Percentiles rank a stretch among this genome's conserved stretches.
phyloP scores from a whole-genome alignment of 352 stramenopile species.

The Elongisporangium anandrum region DNA sequence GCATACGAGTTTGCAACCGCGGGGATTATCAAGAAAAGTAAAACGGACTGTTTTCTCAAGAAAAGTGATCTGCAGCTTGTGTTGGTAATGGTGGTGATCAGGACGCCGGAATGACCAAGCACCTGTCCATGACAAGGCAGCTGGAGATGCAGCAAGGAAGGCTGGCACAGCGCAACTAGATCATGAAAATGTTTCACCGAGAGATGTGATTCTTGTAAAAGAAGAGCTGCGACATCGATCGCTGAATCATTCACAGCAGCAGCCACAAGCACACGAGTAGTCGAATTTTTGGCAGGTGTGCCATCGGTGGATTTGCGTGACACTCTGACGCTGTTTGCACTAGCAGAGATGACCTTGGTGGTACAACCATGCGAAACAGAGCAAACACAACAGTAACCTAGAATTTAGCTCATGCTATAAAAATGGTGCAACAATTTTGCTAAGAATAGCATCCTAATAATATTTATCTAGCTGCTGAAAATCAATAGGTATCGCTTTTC shows the following conservation, averaged over 20 bases:
- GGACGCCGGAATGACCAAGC: slow-evolving; percentile 30
- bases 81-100: no score
- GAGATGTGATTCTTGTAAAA: slow-evolving; percentile 80
- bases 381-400: no score
- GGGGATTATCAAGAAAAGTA: no score
- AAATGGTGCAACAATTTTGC: no score
- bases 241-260: slow-evolving; percentile 2
- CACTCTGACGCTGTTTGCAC: slow-evolving; percentile 63
- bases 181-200: slow-evolving; percentile 66
- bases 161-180: slow-evolving; percentile 59
- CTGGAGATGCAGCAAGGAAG: slow-evolving; percentile 68
- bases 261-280: slow-evolving; percentile 1
- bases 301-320: slow-evolving; percentile 77
- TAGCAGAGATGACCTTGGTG: slow-evolving; percentile 60
- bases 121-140: slow-evolving; percentile 31
- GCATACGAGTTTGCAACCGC: no score
- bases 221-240: slow-evolving; percentile 55
- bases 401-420: no score
- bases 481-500: no score
- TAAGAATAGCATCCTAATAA: no score
- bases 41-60: no score
- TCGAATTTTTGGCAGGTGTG: slow-evolving; percentile 47
- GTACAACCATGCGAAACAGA: slow-evolving; percentile 68
- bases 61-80: no score
- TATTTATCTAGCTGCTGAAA: no score